Conservation (phyloP, 1,284 basidiomycete genomes). For the Naganishia sp. region DNA sequence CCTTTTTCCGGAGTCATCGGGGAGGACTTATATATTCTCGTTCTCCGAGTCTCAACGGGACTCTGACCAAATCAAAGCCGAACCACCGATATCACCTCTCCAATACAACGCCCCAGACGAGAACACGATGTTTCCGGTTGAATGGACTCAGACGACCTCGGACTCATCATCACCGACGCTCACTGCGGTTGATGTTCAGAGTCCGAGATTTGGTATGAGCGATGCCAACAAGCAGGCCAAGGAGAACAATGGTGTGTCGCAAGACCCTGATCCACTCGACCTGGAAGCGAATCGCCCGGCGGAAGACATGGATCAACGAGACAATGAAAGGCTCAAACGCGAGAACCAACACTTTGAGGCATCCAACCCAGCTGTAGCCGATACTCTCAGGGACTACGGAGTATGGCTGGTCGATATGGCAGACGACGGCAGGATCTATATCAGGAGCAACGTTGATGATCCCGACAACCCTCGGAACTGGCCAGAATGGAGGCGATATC, state of each 20-base stretch:
- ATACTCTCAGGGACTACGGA: background rate
- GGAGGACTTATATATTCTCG: background rate
- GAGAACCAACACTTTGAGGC: constrained; percentile 8
- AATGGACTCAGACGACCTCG: constrained; percentile 1
- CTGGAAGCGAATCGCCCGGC: constrained; percentile 7
- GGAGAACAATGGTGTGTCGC: background rate
- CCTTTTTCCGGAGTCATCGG: background rate
- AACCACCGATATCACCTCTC: background rate
- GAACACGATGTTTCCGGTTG: constrained; percentile 8
- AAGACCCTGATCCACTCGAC: constrained; percentile 10
- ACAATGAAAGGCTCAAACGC: background rate
- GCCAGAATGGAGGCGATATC: constrained; percentile 42
- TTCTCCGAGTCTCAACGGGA: background rate
- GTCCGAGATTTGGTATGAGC: background rate
- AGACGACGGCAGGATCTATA: constrained; percentile 35
- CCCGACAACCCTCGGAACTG: constrained; percentile 39
- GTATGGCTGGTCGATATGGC: constrained; percentile 21
- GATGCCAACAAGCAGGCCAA: background rate
- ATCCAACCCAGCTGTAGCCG: background rate
- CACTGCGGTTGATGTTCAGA: constrained; percentile 3
- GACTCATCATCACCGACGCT: constrained; percentile 21
- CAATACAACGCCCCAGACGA: background rate
- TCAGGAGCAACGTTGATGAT: constrained; percentile 35
- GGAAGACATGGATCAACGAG: background rate
- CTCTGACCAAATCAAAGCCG: too few relatives aligned